These are phyloP conservation scores for Stereocaulon alpinum DNA, from an alignment of 495 filamentous ascomycete genomes.

Conservation along the genomic window DNA sequence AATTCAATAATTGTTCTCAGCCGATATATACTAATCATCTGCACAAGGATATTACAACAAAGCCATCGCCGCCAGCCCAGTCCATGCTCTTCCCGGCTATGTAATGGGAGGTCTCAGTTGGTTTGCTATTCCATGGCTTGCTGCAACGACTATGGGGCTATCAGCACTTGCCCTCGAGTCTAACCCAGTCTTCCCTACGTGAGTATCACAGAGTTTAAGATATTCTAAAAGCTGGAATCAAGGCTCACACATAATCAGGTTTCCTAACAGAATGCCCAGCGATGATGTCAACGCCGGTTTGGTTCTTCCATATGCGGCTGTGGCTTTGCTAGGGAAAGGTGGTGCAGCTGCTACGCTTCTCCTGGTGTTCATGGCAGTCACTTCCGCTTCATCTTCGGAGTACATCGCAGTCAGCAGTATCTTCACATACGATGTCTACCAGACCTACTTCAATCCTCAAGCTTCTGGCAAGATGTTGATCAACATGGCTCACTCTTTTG, in stretches of 20 bases:
- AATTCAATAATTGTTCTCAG: conserved; percentile 20
- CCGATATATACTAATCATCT: conserved; percentile 6
- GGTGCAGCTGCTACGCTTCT: conserved; percentile 76
- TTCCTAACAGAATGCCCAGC: conserved; percentile 57
- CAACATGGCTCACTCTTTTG: conserved; percentile 70
- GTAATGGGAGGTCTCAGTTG: conserved; percentile 82
- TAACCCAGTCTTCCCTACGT: conserved; percentile 58
- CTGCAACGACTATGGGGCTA: conserved; percentile 89
- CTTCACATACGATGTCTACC: conserved; percentile 87
- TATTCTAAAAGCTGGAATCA: neutral
- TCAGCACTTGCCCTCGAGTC: conserved; percentile 73
- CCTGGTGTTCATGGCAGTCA: conserved; percentile 95
- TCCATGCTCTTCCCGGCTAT: conserved; percentile 86
- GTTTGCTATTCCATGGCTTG: conserved; percentile 95
- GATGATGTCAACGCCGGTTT: conserved; percentile 77
- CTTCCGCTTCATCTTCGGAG: conserved; percentile 78
- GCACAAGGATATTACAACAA: conserved; percentile 75
- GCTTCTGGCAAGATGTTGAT: conserved; percentile 66
- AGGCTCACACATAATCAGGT: conserved; percentile 22
- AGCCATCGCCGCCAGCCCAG: conserved; percentile 82
- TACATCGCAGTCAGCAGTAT: conserved; percentile 89
- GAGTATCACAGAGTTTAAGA: neutral
- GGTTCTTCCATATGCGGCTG: conserved; percentile 79
- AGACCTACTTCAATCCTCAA: conserved; percentile 44
- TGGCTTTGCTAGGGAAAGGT: conserved; percentile 80